phyloP scores from a whole-genome alignment of 495 filamentous ascomycete genomes.

The Penicillium riverlandense region DNA sequence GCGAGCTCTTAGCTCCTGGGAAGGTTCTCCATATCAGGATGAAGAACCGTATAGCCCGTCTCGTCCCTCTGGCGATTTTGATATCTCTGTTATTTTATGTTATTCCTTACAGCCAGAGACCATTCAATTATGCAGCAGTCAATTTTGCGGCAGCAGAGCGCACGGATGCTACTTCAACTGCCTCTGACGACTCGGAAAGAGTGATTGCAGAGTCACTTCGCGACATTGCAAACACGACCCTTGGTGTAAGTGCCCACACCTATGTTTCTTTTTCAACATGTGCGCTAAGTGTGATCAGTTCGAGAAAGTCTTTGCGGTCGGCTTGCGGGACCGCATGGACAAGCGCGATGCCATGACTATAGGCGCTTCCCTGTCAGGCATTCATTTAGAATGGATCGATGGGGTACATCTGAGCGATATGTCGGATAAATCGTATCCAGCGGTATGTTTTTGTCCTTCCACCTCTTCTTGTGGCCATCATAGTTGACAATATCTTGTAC shows the following conservation, averaged over 20 bases:
- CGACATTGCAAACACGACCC: not conserved
- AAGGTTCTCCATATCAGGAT: no score
- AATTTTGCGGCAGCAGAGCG: no score
- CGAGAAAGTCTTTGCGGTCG: slow-evolving; percentile 47
- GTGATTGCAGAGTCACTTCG: no score
- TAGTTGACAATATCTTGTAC: not conserved
- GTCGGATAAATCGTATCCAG: slow-evolving; percentile 21
- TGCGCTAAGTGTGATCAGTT: not conserved
- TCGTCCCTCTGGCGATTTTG: no score
- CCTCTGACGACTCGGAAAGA: no score
- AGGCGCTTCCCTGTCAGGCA: slow-evolving; percentile 33
- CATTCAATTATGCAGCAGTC: no score
- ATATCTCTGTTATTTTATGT: no score
- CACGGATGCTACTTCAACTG: no score
- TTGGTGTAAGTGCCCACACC: not conserved
- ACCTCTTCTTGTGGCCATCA: no score
- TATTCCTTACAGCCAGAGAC: no score
- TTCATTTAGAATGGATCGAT: slow-evolving; percentile 40
- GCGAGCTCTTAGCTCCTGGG: no score
- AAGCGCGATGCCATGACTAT: slow-evolving; percentile 47
- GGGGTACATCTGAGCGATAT: slow-evolving; percentile 38
- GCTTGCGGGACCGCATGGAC: slow-evolving; percentile 45
- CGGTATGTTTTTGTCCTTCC: not conserved
- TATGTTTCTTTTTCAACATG: not conserved
- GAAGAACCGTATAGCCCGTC: no score